phyloP scores from a whole-genome alignment of 495 filamentous ascomycete genomes.

The Halenospora varia region DNA sequence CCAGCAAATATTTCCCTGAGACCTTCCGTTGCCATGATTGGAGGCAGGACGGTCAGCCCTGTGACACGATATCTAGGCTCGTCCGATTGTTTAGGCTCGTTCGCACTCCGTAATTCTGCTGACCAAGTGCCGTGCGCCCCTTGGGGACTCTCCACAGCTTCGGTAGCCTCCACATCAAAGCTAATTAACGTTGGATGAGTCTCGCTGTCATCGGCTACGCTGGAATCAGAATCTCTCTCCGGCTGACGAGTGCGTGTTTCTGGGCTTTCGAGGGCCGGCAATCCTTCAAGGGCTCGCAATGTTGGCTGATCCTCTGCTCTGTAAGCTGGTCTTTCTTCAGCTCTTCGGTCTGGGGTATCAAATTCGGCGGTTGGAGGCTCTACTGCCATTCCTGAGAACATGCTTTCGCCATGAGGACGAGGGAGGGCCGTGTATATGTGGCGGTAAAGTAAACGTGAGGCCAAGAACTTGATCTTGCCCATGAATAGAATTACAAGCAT shows the following conservation, averaged over 20 bases:
- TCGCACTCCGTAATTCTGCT: conserved; percentile 43
- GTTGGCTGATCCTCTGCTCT: conserved; percentile 18
- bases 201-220: conserved; percentile 46
- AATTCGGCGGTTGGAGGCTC: conserved; percentile 12
- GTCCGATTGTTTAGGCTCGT: conserved; percentile 19
- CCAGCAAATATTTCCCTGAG: conserved; percentile 13
- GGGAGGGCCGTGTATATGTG: conserved; percentile 22
- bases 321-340: neutral
- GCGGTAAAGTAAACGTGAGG: conserved; percentile 14
- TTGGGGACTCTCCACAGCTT: conserved; percentile 34
- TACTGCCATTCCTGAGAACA: conserved; percentile 12
- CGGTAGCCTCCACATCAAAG: conserved; percentile 51
- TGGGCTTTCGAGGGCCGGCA: conserved; percentile 7
- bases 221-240: conserved; percentile 9
- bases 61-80: conserved; percentile 19
- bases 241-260: neutral
- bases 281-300: conserved; percentile 23
- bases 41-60: conserved; percentile 24
- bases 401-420: conserved; percentile 21
- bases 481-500: conserved; percentile 17
- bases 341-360: conserved; percentile 16
- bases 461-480: conserved; percentile 14
- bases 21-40: conserved; percentile 23
- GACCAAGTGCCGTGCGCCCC: conserved; percentile 42
- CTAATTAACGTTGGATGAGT: conserved; percentile 49